Conservation (phyloP, 2,329 filamentous ascomycete genomes). For the Monilinia polystroma region DNA sequence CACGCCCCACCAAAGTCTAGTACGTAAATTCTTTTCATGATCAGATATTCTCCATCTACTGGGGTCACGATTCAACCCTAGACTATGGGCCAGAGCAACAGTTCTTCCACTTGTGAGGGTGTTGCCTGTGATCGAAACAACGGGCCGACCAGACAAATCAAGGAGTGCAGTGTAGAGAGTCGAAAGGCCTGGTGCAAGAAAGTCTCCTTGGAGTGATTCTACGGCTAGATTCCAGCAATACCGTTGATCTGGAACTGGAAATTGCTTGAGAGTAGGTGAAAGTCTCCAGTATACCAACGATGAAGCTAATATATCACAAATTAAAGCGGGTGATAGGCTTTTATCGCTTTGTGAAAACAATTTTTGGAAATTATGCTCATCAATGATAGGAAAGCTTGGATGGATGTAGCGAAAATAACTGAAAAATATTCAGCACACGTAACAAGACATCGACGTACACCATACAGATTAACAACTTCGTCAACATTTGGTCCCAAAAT, state of each 20-base stretch:
- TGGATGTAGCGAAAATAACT: conserved; percentile 58
- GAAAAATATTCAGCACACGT: conserved; percentile 2
- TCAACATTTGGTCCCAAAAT: conserved; percentile 55
- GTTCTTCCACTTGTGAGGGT: conserved; percentile 51
- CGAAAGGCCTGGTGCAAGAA: conserved; percentile 57
- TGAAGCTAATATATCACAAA: conserved; percentile 56
- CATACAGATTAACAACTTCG: conserved; percentile 51
- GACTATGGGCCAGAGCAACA: conserved; percentile 52
- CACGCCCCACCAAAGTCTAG: conserved; percentile 57
- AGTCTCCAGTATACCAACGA: conserved; percentile 58
- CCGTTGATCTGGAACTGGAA: conserved; percentile 55
- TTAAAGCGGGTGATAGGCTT: conserved; percentile 53
- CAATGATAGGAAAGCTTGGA: conserved; percentile 58
- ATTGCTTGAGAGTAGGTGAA: conserved; percentile 44
- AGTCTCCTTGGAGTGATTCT: conserved; percentile 58
- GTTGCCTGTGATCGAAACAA: conserved; percentile 59
- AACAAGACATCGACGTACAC: conserved; percentile 23
- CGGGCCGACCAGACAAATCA: conserved; percentile 59
- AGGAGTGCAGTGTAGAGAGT: conserved; percentile 58
- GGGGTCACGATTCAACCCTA: conserved; percentile 56
- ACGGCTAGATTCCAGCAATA: conserved; percentile 63
- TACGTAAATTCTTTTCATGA: conserved; percentile 51
- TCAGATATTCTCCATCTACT: conserved; percentile 52
- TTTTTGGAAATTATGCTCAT: conserved; percentile 6
- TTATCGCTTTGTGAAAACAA: conserved; percentile 44